Evolutionary conservation across 2,329 filamentous ascomycete genomes (phyloP).

Genomic region (Colletotrichum ledebouriae): DNA sequence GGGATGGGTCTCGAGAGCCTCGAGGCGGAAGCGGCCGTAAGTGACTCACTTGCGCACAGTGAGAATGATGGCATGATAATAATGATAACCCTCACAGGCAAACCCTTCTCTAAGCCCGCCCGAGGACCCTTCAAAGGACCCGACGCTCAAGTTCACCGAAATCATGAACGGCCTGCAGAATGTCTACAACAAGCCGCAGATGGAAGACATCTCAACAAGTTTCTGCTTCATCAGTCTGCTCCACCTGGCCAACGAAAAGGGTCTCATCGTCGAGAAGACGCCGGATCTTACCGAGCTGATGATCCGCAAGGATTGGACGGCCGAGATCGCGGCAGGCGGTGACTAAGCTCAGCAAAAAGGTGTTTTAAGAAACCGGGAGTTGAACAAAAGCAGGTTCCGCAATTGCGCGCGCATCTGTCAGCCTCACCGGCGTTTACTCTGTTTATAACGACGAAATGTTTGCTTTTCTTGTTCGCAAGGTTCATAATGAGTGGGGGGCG

Average conservation of each 20-base stretch:
- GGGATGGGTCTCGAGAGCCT: conserved; percentile 69
- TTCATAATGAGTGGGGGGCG: conserved; percentile 31
- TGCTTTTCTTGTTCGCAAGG: neutral
- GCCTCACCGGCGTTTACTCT: neutral
- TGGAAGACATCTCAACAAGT: conserved; percentile 95
- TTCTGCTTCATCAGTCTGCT: conserved; percentile 94
- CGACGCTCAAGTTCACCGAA: conserved; percentile 83
- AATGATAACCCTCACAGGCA: conserved; percentile 20
- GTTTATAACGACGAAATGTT: conserved; percentile 35
- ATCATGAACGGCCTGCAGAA: conserved; percentile 90
- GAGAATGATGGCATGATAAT: neutral
- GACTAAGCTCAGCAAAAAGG: conserved; percentile 45
- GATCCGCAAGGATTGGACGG: conserved; percentile 73
- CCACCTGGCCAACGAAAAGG: conserved; percentile 94
- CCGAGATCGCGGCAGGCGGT: conserved; percentile 64
- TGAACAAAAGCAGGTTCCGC: neutral
- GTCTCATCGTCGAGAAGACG: conserved; percentile 79
- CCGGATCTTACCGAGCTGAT: conserved; percentile 70
- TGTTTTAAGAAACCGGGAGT: neutral
- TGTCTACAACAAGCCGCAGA: conserved; percentile 86
- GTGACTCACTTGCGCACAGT: conserved; percentile 41
- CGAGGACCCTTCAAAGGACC: conserved; percentile 58
- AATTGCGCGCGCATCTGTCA: neutral
- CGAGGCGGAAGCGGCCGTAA: conserved; percentile 56
- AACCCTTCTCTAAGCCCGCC: conserved; percentile 46